Evolutionary conservation across 345 rosid species (phyloP).

Genomic region (Eucalyptus virginea): DNA sequence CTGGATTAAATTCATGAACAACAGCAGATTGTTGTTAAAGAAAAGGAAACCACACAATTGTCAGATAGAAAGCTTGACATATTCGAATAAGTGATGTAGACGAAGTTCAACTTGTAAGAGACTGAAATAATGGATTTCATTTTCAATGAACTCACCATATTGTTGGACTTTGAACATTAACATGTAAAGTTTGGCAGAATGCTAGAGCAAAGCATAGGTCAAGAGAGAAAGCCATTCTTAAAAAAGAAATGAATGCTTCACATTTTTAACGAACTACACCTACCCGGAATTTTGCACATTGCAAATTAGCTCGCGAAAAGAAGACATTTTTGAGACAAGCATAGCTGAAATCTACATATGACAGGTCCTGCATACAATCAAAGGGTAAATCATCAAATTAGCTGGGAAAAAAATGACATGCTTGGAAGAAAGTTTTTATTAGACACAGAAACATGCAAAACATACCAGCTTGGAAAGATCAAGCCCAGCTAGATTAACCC

Average conservation of each 20-base stretch:
- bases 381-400: background rate
- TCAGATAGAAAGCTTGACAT: background rate
- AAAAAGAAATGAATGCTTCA: background rate
- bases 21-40: background rate
- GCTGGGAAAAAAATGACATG: background rate
- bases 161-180: background rate
- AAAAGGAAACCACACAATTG: background rate
- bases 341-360: slow-evolving; percentile 78
- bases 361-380: slow-evolving; percentile 54
- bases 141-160: background rate
- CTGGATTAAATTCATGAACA: slow-evolving; percentile 6
- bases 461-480: slow-evolving; percentile 92
- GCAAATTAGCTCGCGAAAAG: slow-evolving; percentile 92
- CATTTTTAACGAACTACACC: background rate
- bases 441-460: background rate
- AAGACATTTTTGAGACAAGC: slow-evolving; percentile 76
- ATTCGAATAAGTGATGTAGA: background rate
- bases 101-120: background rate
- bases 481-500: slow-evolving; percentile 79
- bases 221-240: background rate
- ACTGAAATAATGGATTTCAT: background rate
- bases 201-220: background rate
- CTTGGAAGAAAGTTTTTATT: background rate
- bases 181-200: background rate
- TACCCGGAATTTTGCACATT: slow-evolving; percentile 79